Conservation (phyloP, 768 basidiomycete species). For the Suillus weaverae region DNA sequence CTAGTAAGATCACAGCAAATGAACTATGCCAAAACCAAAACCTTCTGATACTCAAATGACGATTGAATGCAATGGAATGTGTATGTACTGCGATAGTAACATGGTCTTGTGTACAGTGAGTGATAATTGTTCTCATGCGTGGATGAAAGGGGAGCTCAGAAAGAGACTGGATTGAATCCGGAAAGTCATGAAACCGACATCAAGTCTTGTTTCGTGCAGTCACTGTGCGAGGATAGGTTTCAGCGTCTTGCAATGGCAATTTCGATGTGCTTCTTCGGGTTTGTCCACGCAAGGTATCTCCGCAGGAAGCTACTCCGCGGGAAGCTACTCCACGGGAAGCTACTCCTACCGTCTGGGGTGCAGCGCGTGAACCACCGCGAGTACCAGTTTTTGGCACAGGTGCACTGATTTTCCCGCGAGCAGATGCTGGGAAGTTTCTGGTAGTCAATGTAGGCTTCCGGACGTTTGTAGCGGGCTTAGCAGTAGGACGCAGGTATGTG, state of each 20-base stretch:
- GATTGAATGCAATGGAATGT: constrained; percentile 3
- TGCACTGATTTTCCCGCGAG: constrained; percentile 14
- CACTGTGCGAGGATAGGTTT: constrained; percentile 4
- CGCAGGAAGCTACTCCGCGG: background rate
- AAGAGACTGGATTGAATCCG: background rate
- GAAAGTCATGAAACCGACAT: constrained; percentile 26
- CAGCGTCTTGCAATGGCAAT: background rate
- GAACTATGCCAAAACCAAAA: background rate
- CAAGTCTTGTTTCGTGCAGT: constrained; percentile 21
- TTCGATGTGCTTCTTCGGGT: background rate
- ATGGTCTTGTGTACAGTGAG: constrained; percentile 27
- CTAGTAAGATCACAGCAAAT: background rate
- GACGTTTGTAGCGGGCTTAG: constrained; percentile 13
- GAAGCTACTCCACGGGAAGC: too few species aligned
- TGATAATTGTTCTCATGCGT: constrained; percentile 3
- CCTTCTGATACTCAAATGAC: background rate
- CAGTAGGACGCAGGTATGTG: constrained; percentile 26
- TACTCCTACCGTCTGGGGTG: background rate
- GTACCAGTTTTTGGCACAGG: constrained; percentile 12
- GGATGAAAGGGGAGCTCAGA: background rate
- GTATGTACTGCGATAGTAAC: constrained; percentile 12
- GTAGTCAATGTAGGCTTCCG: constrained; percentile 18
- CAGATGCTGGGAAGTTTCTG: constrained; percentile 4
- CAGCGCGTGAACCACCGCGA: constrained; percentile 4
- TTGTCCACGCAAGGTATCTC: background rate